Conservation (phyloP, 1,284 basidiomycete genomes). For the Leccinum subfulvum region DNA sequence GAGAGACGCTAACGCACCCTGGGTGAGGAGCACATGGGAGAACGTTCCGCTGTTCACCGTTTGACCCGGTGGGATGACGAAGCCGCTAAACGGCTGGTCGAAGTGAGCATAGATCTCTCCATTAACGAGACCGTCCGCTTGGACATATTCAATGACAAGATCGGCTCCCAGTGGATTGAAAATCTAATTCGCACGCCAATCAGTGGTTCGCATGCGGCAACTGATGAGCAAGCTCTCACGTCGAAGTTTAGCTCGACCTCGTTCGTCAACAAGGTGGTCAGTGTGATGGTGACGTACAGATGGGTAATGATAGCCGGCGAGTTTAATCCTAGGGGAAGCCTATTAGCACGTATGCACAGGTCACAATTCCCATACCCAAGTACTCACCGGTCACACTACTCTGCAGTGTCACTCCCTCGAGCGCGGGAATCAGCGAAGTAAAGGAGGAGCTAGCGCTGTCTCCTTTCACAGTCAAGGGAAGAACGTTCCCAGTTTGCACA, state of each 20-base stretch:
- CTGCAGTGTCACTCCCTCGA: slow-evolving; percentile 54
- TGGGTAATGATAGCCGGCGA: slow-evolving; percentile 42
- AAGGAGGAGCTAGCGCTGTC: slow-evolving; percentile 63
- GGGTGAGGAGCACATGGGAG: slow-evolving; percentile 52
- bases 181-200: slow-evolving; percentile 34
- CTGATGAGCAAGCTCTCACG: slow-evolving; percentile 33
- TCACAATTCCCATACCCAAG: not conserved
- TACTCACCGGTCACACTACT: slow-evolving; percentile 48
- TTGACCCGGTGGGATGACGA: slow-evolving; percentile 54
- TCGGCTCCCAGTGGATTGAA: slow-evolving; percentile 59
- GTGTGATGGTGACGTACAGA: slow-evolving; percentile 49
- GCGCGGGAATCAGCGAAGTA: slow-evolving; percentile 55
- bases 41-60: slow-evolving; percentile 58
- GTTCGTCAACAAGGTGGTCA: slow-evolving; percentile 49
- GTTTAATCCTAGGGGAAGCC: slow-evolving; percentile 40
- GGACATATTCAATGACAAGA: slow-evolving; percentile 54
- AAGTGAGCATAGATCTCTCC: slow-evolving; percentile 59
- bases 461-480: slow-evolving; percentile 59
- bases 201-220: not conserved
- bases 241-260: slow-evolving; percentile 55
- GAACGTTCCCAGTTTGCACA: slow-evolving; percentile 46
- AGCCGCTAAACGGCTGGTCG: slow-evolving; percentile 49
- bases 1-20: slow-evolving; percentile 55
- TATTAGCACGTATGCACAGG: slow-evolving; percentile 2
- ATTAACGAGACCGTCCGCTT: slow-evolving; percentile 52